Evolutionary conservation across 2,329 filamentous ascomycete species (phyloP).

Genomic region (Hirsutella minnesotensis): DNA sequence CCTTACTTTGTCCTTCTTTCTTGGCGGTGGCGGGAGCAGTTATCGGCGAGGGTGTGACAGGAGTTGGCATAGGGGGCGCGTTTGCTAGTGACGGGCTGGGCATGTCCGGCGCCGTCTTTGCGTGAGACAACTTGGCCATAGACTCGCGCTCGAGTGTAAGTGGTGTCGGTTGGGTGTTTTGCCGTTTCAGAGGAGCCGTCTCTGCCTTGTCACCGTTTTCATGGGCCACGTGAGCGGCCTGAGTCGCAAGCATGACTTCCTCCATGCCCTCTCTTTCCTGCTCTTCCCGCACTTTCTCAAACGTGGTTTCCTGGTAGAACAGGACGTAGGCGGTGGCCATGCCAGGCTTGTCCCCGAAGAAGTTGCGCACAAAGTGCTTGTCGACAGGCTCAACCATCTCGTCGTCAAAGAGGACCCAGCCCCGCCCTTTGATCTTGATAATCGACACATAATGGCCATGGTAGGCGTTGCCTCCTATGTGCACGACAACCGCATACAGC

Average conservation of each 20-base stretch:
- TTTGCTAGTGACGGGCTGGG: slow-evolving; percentile 7
- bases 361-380: slow-evolving; percentile 90
- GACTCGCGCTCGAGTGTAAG: slow-evolving; percentile 35
- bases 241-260: slow-evolving; percentile 44
- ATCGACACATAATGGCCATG: slow-evolving; percentile 97
- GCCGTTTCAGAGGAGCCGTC: slow-evolving; percentile 31
- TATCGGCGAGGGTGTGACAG: slow-evolving; percentile 2
- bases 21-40: slow-evolving; percentile 13
- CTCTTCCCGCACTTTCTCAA: slow-evolving; percentile 58
- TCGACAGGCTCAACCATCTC: slow-evolving; percentile 98
- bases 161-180: slow-evolving; percentile 35
- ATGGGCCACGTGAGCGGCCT: slow-evolving; percentile 43
- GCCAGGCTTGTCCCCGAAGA: slow-evolving; percentile 87
- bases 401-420: slow-evolving; percentile 94
- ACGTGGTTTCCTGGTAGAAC: slow-evolving; percentile 88
- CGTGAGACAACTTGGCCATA: slow-evolving; percentile 52
- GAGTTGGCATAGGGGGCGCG: slow-evolving; percentile 2
- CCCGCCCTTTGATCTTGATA: slow-evolving; percentile 91
- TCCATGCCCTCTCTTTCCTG: slow-evolving; percentile 68
- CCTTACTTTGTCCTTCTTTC: slow-evolving; percentile 34
- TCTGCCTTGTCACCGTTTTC: slow-evolving; percentile 35
- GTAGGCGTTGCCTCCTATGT: slow-evolving; percentile 93
- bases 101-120: slow-evolving; percentile 46
- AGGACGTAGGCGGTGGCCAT: slow-evolving; percentile 92
- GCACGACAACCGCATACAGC: slow-evolving; percentile 91